These are phyloP conservation scores for Aspergillus eucalypticola DNA, from an alignment of 2,329 filamentous ascomycete genomes.

Conservation along the genomic window DNA sequence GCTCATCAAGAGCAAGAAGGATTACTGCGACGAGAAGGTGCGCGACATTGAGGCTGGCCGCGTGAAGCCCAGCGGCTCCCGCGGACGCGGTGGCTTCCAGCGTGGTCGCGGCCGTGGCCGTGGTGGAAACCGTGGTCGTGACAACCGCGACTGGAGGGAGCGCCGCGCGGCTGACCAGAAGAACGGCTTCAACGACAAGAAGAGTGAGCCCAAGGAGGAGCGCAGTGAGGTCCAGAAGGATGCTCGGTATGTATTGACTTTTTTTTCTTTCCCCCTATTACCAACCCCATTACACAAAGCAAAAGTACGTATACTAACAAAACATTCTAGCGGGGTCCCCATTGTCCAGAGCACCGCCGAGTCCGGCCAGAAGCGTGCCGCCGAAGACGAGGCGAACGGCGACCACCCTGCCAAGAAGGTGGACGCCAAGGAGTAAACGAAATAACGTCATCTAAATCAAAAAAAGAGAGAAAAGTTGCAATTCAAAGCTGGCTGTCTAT, in stretches of 20 bases:
- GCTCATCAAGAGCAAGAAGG: constrained; percentile 81
- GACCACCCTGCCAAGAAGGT: constrained; percentile 51
- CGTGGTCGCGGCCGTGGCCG: constrained; percentile 49
- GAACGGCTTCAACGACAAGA: constrained; percentile 38
- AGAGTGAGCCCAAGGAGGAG: constrained; percentile 18
- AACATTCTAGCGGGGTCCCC: constrained; percentile 42
- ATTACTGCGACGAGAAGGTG: constrained; percentile 78
- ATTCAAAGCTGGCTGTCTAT: not conserved
- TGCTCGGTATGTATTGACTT: constrained; percentile 36
- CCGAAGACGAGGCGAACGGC: constrained; percentile 33
- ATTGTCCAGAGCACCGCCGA: constrained; percentile 43
- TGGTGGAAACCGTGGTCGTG: constrained; percentile 39
- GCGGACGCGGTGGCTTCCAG: constrained; percentile 39
- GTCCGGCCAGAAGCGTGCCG: constrained; percentile 48
- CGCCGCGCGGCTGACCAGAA: constrained; percentile 47
- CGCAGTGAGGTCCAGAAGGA: constrained; percentile 43
- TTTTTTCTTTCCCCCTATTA: too few species aligned
- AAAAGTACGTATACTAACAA: not conserved
- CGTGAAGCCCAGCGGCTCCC: constrained; percentile 58
- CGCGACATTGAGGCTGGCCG: constrained; percentile 70
- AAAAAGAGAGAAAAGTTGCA: not conserved
- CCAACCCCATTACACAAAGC: not conserved
- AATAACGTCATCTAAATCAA: not conserved
- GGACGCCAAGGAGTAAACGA: constrained; percentile 46
- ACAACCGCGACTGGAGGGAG: constrained; percentile 46